phyloP scores from a whole-genome alignment of 805 yeast genomes.

The Metschnikowia koreensis region DNA sequence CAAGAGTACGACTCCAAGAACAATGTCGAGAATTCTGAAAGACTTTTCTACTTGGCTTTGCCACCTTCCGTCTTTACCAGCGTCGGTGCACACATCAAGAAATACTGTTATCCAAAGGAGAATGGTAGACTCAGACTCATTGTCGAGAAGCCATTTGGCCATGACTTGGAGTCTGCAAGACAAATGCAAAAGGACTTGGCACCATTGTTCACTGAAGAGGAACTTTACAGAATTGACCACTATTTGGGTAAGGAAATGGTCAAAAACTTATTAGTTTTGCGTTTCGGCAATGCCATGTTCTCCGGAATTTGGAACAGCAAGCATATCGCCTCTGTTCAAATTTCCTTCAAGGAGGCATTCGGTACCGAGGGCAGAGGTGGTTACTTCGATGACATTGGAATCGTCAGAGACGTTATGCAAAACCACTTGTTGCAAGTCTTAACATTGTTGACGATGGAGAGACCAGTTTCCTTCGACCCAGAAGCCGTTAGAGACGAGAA shows the following conservation, averaged over 20 bases:
- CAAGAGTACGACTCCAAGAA: constrained; percentile 55
- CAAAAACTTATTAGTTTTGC: constrained; percentile 81
- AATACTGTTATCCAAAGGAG: constrained; percentile 49
- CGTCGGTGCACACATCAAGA: constrained; percentile 73
- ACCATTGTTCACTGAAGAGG: constrained; percentile 88
- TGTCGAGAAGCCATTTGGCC: constrained; percentile 97
- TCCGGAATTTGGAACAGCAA: constrained; percentile 87
- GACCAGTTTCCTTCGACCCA: constrained; percentile 87
- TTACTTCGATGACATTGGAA: constrained; percentile 91
- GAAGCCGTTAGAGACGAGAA: constrained; percentile 96
- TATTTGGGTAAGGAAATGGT: constrained; percentile 98
- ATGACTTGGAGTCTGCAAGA: constrained; percentile 76
- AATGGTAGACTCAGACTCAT: constrained; percentile 75
- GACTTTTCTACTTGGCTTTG: constrained; percentile 87
- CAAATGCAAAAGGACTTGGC: constrained; percentile 73
- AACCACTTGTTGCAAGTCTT: constrained; percentile 92
- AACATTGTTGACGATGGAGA: constrained; percentile 90
- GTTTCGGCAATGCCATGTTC: constrained; percentile 89
- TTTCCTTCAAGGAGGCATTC: constrained; percentile 94
- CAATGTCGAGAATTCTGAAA: constrained; percentile 54
- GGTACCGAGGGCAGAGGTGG: constrained; percentile 99
- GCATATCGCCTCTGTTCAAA: constrained; percentile 76
- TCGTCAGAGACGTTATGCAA: constrained; percentile 97
- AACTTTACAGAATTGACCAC: constrained; percentile 93
- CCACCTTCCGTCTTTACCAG: constrained; percentile 89